These are phyloP conservation scores for Clitoria ternatea DNA, from an alignment of 306 rosid genomes.

Conservation along the genomic window DNA sequence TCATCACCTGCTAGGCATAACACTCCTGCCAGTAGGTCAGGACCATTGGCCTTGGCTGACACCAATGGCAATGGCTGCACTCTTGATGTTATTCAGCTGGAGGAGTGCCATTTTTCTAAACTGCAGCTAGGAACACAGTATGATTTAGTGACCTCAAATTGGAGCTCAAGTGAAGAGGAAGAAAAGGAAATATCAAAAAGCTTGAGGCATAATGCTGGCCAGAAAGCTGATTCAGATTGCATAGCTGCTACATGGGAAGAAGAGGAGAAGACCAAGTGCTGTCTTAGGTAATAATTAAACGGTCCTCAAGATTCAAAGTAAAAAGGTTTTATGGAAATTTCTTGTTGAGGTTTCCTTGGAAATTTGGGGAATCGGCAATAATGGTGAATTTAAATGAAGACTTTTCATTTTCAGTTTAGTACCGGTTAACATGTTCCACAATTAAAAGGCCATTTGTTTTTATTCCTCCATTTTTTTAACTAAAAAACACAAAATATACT, in stretches of 20 bases:
- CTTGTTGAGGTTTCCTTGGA: too few relatives aligned
- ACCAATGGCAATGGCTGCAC: conserved; percentile 27
- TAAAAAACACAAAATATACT: too few relatives aligned
- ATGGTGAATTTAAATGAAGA: too few relatives aligned
- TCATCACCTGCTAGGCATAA: conserved; percentile 86
- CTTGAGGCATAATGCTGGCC: conserved; percentile 66
- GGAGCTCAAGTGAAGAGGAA: conserved; percentile 97
- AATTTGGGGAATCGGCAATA: too few relatives aligned
- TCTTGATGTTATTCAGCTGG: conserved; percentile 58
- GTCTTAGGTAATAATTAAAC: conserved; percentile 89
- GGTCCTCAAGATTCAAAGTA: too few relatives aligned
- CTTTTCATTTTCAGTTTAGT: too few relatives aligned
- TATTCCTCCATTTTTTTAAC: too few relatives aligned
- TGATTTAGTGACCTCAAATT: conserved; percentile 63
- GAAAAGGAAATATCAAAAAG: conserved; percentile 94
- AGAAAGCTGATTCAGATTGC: conserved; percentile 57
- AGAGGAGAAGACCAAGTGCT: conserved; percentile 74
- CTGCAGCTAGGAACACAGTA: conserved; percentile 69
- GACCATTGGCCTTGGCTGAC: conserved; percentile 56
- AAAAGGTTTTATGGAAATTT: too few relatives aligned
- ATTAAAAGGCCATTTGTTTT: too few relatives aligned
- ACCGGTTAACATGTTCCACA: too few relatives aligned
- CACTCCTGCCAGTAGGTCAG: conserved; percentile 87
- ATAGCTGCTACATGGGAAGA: conserved; percentile 84
- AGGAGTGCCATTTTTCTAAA: conserved; percentile 82